These are phyloP conservation scores for Fusarium fracticaudum DNA, from an alignment of 2,329 filamentous ascomycete genomes.

Conservation along the genomic window DNA sequence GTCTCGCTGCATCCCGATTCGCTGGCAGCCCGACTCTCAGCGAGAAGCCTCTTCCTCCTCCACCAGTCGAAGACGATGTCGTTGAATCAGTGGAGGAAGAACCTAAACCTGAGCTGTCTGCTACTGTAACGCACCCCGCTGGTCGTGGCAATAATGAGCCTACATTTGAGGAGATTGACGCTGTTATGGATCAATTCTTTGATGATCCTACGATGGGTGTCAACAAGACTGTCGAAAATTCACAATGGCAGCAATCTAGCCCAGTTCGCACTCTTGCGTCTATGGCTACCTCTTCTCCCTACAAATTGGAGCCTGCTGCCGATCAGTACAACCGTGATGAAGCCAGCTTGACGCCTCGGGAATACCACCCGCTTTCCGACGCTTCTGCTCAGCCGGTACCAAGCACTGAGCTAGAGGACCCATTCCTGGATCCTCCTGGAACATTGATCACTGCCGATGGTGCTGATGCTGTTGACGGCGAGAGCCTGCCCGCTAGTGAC, in stretches of 20 bases:
- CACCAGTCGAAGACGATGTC: conserved; percentile 42
- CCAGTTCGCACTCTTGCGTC: conserved; percentile 38
- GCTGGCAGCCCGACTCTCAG: conserved; percentile 51
- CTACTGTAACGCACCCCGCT: conserved; percentile 25
- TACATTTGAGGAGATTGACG: conserved; percentile 88
- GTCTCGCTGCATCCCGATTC: conserved; percentile 57
- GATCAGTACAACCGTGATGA: conserved; percentile 72
- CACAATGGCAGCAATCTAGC: conserved; percentile 52
- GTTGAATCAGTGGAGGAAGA: conserved; percentile 46
- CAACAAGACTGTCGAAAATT: conserved; percentile 65
- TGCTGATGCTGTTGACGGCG: conserved; percentile 54
- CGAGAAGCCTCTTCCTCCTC: conserved; percentile 35
- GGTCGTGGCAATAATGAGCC: conserved; percentile 49
- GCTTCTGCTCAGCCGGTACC: conserved; percentile 57
- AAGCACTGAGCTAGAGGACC: conserved; percentile 69
- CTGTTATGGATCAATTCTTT: conserved; percentile 86
- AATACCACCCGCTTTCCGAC: conserved; percentile 59
- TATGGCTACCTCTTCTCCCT: conserved; percentile 58
- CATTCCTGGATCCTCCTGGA: conserved; percentile 64
- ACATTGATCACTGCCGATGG: conserved; percentile 62
- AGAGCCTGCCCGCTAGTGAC: conserved; percentile 79
- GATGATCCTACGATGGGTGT: conserved; percentile 78
- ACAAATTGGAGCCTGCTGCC: conserved; percentile 60
- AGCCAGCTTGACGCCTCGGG: conserved; percentile 76
- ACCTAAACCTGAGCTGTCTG: conserved; percentile 20